Conservation (phyloP, 441 rosid genomes). For the Croton laevigatus region DNA sequence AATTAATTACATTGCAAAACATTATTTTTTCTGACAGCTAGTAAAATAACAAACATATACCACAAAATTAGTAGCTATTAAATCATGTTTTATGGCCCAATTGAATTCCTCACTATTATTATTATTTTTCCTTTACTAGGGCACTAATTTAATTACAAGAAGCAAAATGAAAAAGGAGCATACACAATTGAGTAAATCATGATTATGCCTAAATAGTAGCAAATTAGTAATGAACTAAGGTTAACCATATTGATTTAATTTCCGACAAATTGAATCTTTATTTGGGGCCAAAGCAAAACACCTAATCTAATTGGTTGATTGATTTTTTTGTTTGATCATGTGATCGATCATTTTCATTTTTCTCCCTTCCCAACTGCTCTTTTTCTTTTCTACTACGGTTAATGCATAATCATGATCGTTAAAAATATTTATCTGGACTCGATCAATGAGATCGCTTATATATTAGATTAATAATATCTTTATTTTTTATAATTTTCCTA, state of each 20-base stretch:
- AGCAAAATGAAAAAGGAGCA: constrained; percentile 7
- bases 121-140: not conserved
- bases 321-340: constrained; percentile 29
- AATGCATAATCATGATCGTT: no score
- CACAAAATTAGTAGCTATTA: no score
- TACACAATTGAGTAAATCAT: constrained; percentile 24
- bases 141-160: not conserved
- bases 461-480: not conserved
- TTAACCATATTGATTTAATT: constrained; percentile 25
- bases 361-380: not conserved
- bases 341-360: constrained; percentile 26
- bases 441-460: no score
- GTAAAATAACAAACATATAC: no score
- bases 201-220: constrained; percentile 13
- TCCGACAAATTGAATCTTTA: constrained; percentile 38
- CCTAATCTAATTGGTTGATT: constrained; percentile 12
- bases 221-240: constrained; percentile 5
- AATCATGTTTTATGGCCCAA: no score
- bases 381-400: not conserved
- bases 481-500: constrained; percentile 12
- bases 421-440: no score
- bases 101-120: no score
- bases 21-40: no score
- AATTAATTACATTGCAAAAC: no score
- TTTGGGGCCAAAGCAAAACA: constrained; percentile 20